phyloP scores from a whole-genome alignment of 805 yeast genomes.

The Ogataea parapolymorpha region DNA sequence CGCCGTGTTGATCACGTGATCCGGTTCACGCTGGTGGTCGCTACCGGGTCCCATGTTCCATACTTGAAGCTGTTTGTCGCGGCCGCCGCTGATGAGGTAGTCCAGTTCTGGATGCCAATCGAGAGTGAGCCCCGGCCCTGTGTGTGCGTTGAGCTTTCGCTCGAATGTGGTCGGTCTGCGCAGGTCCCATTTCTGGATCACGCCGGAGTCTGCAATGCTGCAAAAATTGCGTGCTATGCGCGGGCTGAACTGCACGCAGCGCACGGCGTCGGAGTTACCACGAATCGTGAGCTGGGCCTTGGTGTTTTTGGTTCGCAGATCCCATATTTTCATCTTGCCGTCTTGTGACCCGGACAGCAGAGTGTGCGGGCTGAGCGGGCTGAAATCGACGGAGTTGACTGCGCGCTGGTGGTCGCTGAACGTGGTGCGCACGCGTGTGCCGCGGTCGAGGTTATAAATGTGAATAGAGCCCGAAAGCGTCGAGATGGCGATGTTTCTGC shows the following conservation, averaged over 20 bases:
- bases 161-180: conserved; percentile 63
- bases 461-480: conserved; percentile 47
- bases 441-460: conserved; percentile 29
- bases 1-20: conserved; percentile 66
- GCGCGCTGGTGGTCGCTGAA: conserved; percentile 44
- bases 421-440: conserved; percentile 27
- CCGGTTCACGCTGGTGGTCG: conserved; percentile 50
- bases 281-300: conserved; percentile 50
- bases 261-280: conserved; percentile 69
- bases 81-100: conserved; percentile 85
- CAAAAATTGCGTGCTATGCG: conserved; percentile 57
- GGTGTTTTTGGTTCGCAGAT: conserved; percentile 46
- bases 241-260: conserved; percentile 52
- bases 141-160: conserved; percentile 77
- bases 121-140: conserved; percentile 84
- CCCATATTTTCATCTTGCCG: conserved; percentile 77
- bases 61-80: conserved; percentile 78
- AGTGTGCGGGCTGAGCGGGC: conserved; percentile 36
- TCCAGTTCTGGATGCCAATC: conserved; percentile 87
- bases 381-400: conserved; percentile 43
- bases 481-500: conserved; percentile 41
- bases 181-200: conserved; percentile 83
- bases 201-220: conserved; percentile 85
- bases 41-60: conserved; percentile 56
- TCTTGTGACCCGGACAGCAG: conserved; percentile 72